These are phyloP conservation scores for Penicillium expansum DNA, from an alignment of 2,329 filamentous ascomycete species.

Conservation along the genomic window DNA sequence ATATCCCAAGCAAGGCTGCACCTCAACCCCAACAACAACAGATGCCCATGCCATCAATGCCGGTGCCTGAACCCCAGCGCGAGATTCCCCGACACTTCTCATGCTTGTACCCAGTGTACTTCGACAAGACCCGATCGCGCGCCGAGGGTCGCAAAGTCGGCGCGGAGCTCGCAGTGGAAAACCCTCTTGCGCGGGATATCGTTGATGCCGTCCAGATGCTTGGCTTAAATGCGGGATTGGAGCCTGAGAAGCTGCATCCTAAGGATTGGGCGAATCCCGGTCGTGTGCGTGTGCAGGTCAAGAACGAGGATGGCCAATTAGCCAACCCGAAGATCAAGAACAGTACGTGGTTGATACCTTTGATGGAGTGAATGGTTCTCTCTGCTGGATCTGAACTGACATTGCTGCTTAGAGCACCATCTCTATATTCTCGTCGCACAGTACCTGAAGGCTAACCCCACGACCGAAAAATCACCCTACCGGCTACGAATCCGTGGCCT, in stretches of 20 bases:
- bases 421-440: conserved; percentile 77
- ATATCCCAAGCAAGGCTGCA: conserved; percentile 22
- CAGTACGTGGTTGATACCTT: conserved; percentile 48
- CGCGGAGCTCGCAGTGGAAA: conserved; percentile 68
- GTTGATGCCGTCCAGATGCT: conserved; percentile 77
- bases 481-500: conserved; percentile 71
- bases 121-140: conserved; percentile 66
- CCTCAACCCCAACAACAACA: conserved; percentile 8
- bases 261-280: conserved; percentile 98
- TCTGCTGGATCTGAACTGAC: neutral
- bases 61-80: conserved; percentile 45
- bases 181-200: conserved; percentile 86
- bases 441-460: conserved; percentile 75
- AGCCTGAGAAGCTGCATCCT: conserved; percentile 88
- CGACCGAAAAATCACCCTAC: conserved; percentile 68
- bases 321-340: conserved; percentile 59
- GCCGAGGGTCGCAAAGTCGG: conserved; percentile 79
- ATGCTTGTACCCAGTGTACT: conserved; percentile 94
- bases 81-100: conserved; percentile 71
- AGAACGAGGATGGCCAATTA: conserved; percentile 51
- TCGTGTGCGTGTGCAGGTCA: conserved; percentile 75
- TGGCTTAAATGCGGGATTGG: conserved; percentile 64
- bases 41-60: conserved; percentile 17
- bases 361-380: neutral
- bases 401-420: conserved; percentile 63